A percentile compares a stretch with the other conserved stretches of the same genome.
phyloP scores from a whole-genome alignment of 2,329 filamentous ascomycete species.

The Harringtonia aguacate region DNA sequence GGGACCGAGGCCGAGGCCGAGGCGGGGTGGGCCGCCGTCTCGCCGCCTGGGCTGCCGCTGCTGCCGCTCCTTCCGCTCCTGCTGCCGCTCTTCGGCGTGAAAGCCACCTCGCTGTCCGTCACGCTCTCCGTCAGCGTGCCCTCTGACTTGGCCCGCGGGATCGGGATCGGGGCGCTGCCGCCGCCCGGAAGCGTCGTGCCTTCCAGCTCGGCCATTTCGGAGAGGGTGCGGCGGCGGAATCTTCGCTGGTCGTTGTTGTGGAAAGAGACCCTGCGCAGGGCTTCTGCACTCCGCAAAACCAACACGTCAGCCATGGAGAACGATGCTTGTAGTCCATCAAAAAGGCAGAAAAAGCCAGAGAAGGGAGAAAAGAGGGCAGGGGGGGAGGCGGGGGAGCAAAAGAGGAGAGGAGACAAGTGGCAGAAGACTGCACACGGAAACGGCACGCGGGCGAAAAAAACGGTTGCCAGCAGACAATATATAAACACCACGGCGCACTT shows the following conservation, averaged over 20 bases:
- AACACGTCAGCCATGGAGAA: constrained; percentile 30
- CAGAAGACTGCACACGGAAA: background rate
- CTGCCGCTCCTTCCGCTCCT: background rate
- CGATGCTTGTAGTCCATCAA: too few relatives aligned
- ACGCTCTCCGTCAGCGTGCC: constrained; percentile 30
- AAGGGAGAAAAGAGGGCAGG: background rate
- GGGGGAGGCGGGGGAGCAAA: background rate
- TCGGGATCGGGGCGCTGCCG: constrained; percentile 13
- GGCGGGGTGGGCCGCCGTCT: background rate
- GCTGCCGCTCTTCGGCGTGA: constrained; percentile 31
- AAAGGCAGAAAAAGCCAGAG: background rate
- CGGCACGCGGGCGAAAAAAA: too few relatives aligned
- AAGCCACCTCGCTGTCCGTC: constrained; percentile 31
- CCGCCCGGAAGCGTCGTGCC: background rate
- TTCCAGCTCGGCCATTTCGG: constrained; percentile 33
- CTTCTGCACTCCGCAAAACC: constrained; percentile 27
- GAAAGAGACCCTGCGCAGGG: constrained; percentile 28
- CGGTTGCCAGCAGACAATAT: background rate
- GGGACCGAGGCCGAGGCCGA: constrained; percentile 28
- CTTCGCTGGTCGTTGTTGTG: constrained; percentile 25
- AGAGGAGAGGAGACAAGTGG: background rate
- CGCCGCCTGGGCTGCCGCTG: background rate
- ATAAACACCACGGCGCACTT: too few relatives aligned
- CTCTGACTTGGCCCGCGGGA: constrained; percentile 27
- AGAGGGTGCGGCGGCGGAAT: constrained; percentile 23